These are phyloP conservation scores for Claviceps fusiformis DNA, from an alignment of 2,329 filamentous ascomycete genomes.

Conservation along the genomic window DNA sequence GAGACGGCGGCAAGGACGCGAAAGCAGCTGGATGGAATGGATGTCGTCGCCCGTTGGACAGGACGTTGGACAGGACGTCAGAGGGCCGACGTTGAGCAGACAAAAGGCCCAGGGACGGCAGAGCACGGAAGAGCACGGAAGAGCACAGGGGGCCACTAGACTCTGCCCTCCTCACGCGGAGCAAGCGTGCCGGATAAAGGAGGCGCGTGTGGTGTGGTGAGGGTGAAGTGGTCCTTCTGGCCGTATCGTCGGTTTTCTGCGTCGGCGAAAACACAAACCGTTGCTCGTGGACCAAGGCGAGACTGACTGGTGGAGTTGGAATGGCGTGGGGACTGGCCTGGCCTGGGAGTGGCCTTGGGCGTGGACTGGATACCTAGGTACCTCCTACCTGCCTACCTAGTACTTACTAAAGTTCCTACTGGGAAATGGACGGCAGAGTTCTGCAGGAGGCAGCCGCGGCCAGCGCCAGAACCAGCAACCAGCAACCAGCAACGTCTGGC, in stretches of 20 bases:
- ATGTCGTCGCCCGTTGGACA: background rate
- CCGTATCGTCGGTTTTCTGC: constrained; percentile 1
- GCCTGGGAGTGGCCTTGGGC: too few relatives aligned
- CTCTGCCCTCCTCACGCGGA: background rate
- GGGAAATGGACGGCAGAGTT: too few relatives aligned
- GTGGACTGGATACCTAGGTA: too few relatives aligned
- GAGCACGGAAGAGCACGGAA: background rate
- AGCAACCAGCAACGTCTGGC: too few relatives aligned
- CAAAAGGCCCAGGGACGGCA: background rate
- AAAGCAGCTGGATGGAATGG: background rate
- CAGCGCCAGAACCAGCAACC: too few relatives aligned
- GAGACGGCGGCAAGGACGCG: background rate
- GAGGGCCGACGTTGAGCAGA: background rate
- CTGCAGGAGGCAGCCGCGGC: too few relatives aligned
- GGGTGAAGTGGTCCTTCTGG: background rate
- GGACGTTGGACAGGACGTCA: background rate
- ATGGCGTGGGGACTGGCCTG: background rate
- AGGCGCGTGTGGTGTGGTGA: background rate
- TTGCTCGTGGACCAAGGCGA: constrained; percentile 1
- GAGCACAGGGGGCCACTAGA: background rate
- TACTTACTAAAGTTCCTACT: too few relatives aligned
- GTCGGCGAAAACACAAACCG: constrained; percentile 1
- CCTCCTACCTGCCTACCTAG: too few relatives aligned
- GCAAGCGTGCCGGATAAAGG: background rate
- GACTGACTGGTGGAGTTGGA: background rate